Base-by-base conservation (phyloP, 1,139 yeast species). In the Suzukiozyma palmioleophila region DNA sequence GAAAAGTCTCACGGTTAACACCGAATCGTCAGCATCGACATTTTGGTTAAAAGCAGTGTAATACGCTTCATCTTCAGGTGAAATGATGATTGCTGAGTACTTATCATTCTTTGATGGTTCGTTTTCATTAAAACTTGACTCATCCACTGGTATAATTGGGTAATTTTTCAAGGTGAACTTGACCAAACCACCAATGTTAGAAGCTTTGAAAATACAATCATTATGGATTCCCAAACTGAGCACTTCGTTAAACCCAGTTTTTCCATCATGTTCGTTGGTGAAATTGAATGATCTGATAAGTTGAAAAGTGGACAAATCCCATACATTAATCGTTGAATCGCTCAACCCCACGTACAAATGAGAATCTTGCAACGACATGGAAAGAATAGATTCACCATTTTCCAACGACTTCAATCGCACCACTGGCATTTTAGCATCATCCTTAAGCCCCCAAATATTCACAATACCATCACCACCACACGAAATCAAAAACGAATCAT, bases 391-490 rank as follows among this genome's bases (percentile, higher is more conserved):
- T 30, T 81, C 87, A 8, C 31, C 31, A 3, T 79, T 80, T 37
- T 80, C 82, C 36, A 88, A 60, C 8, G 75, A 62, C 28, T 69
- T 62, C 30, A 70, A 44, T 33, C 57, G 57, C 7, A 37, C 38
- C 14, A 60, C 11, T 28, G 26, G 44, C 14, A 49, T 39, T 1
- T 28, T 32, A 2, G 30, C 37, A 18, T 36, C 43, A 9, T 36
- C 35, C 1, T 22, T 11, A 16, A 66, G 45, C 1, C 68, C 66
- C 98, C 98, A 92, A 11, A 89, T 60, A 50, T 85, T 86, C 18
- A 85, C 77, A 2, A 76, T 54, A 0, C 97, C 97, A 60, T 92
- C 97, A 37, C 97, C 97, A 37, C 96, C 96, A 26, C 95, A 94
- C 28, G 70, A 60, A 3, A 66, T 54, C 35, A 70, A 53, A 16